Conservation (phyloP, 1,284 basidiomycete genomes). For the Puccinia sorghi region DNA sequence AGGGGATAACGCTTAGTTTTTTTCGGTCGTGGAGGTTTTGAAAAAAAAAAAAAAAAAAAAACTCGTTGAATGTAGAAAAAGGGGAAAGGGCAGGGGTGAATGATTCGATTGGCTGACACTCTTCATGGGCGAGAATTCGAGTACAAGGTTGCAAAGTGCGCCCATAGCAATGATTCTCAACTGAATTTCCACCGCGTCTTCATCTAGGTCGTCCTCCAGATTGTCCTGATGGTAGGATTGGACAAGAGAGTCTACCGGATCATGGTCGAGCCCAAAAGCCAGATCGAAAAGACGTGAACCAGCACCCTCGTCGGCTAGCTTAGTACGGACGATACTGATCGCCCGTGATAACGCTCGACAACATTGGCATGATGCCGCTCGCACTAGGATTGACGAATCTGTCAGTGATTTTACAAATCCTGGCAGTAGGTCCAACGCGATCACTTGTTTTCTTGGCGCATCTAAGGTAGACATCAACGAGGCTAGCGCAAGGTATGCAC, state of each 20-base stretch:
- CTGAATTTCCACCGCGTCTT: constrained; percentile 66
- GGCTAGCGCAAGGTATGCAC: constrained; percentile 46
- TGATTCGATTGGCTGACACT: constrained; percentile 57
- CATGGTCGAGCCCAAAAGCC: constrained; percentile 59
- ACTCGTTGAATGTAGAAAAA: background rate
- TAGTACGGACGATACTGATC: constrained; percentile 75
- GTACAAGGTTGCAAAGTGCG: constrained; percentile 79
- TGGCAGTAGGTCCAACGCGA: constrained; percentile 65
- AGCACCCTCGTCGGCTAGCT: constrained; percentile 75
- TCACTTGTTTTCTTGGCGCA: constrained; percentile 64
- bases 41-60: constrained; percentile 43
- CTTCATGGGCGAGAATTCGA: constrained; percentile 79
- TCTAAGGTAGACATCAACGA: constrained; percentile 46
- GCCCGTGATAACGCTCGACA: constrained; percentile 76
- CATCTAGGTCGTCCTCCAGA: constrained; percentile 41
- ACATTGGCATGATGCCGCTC: constrained; percentile 80
- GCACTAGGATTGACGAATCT: constrained; percentile 70
- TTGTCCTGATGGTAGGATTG: background rate
- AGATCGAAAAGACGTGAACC: constrained; percentile 70
- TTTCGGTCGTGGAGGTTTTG: background rate
- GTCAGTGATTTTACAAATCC: constrained; percentile 64
- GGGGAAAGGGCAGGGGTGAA: background rate
- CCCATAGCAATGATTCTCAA: constrained; percentile 73
- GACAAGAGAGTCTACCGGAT: background rate
- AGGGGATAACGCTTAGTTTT: background rate